These are phyloP conservation scores for Lithohypha guttulata DNA, from an alignment of 2,329 filamentous ascomycete species.

Conservation along the genomic window DNA sequence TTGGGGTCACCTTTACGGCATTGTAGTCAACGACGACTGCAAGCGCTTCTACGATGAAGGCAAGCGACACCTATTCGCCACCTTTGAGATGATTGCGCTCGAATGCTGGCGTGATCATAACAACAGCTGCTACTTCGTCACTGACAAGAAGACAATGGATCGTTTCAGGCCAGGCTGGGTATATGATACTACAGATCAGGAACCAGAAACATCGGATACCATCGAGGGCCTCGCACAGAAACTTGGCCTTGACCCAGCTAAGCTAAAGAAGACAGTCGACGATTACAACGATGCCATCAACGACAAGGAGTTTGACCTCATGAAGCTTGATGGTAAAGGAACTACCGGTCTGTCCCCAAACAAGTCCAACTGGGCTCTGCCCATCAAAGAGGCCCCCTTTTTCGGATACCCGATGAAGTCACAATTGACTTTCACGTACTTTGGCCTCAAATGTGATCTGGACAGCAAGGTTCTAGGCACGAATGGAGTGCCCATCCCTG, in stretches of 20 bases:
- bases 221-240: constrained; percentile 32
- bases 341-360: constrained; percentile 29
- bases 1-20: constrained; percentile 31
- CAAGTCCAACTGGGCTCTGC: constrained; percentile 31
- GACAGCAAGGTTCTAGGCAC: constrained; percentile 30
- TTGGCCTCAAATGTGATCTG: constrained; percentile 31
- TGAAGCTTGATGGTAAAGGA: constrained; percentile 33
- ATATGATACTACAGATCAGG: constrained; percentile 33
- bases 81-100: constrained; percentile 34
- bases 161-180: constrained; percentile 34
- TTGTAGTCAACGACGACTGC: constrained; percentile 22
- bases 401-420: constrained; percentile 27
- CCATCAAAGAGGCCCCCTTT: constrained; percentile 29
- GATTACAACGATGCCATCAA: constrained; percentile 31
- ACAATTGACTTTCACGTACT: constrained; percentile 28
- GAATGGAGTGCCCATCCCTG: constrained; percentile 31
- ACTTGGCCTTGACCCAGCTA: constrained; percentile 28
- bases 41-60: constrained; percentile 32
- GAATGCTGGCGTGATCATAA: constrained; percentile 33
- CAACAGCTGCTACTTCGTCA: constrained; percentile 33
- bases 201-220: constrained; percentile 31
- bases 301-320: constrained; percentile 32
- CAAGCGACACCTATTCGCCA: constrained; percentile 32
- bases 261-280: constrained; percentile 30
- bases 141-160: constrained; percentile 32